A percentile compares a stretch with the other conserved stretches of the same genome.
These are phyloP conservation scores for Aspergillus neoniger DNA, from an alignment of 2,329 filamentous ascomycete species.

Conservation along the genomic window DNA sequence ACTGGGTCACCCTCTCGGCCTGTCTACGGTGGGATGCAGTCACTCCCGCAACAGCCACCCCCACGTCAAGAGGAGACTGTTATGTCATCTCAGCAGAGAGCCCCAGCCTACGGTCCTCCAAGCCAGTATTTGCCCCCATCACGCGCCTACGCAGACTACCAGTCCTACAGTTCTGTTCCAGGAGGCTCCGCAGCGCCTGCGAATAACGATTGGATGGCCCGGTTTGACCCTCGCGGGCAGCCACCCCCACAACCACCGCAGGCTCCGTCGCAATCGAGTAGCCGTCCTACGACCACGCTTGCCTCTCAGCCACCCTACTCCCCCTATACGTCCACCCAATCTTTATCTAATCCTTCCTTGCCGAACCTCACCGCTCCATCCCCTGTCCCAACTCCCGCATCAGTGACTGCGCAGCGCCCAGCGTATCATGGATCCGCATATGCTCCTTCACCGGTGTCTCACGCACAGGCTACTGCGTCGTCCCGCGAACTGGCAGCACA, in stretches of 20 bases:
- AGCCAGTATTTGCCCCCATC: constrained; percentile 32
- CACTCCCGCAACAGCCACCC: constrained; percentile 26
- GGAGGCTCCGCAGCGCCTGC: constrained; percentile 30
- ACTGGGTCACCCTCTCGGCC: constrained; percentile 29
- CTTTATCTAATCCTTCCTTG: constrained; percentile 27
- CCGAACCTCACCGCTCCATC: constrained; percentile 34
- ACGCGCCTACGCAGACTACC: constrained; percentile 38
- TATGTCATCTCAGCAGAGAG: constrained; percentile 27
- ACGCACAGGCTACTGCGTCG: constrained; percentile 27
- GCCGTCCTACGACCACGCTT: constrained; percentile 24
- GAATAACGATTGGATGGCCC: constrained; percentile 46
- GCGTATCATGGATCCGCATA: constrained; percentile 33
- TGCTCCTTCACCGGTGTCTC: constrained; percentile 30
- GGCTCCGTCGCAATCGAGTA: constrained; percentile 25
- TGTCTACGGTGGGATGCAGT: constrained; percentile 27
- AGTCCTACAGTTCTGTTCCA: constrained; percentile 31
- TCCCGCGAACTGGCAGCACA: constrained; percentile 35
- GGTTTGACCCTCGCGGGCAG: constrained; percentile 43
- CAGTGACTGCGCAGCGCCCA: constrained; percentile 32
- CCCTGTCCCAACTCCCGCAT: constrained; percentile 37
- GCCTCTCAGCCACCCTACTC: constrained; percentile 33
- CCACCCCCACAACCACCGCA: constrained; percentile 27
- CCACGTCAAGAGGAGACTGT: constrained; percentile 29
- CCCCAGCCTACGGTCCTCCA: constrained; percentile 31
- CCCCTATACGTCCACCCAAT: constrained; percentile 29